phyloP scores from a whole-genome alignment of 345 rosid genomes.

The Barbarea vulgaris region DNA sequence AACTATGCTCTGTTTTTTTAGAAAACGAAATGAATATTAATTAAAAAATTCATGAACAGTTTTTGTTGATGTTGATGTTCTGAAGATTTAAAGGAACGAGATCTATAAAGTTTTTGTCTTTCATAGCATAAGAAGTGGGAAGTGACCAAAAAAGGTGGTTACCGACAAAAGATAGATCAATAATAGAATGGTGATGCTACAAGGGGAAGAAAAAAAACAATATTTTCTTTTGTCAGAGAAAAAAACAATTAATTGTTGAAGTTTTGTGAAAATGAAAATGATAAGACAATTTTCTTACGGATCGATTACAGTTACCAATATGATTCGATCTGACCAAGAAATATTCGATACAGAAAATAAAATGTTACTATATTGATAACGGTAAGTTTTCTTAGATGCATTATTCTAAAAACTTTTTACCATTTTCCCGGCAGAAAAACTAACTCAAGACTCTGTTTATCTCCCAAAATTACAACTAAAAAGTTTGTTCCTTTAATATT shows the following conservation, averaged over 20 bases:
- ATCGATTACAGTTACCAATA: background rate
- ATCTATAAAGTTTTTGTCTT: slow-evolving; percentile 34
- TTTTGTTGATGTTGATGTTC: slow-evolving; percentile 14
- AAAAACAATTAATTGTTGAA: background rate
- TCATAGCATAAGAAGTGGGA: slow-evolving; percentile 28
- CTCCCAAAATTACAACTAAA: background rate
- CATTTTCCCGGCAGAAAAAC: slow-evolving; percentile 16
- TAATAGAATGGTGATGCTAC: slow-evolving; percentile 27
- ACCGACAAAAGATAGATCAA: slow-evolving; percentile 40
- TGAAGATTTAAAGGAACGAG: slow-evolving; percentile 11
- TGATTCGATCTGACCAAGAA: background rate
- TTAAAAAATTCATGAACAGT: background rate
- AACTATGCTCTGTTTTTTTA: slow-evolving; percentile 9
- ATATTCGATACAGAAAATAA: background rate
- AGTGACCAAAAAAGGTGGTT: slow-evolving; percentile 31
- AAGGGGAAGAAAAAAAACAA: background rate
- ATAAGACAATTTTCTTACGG: background rate
- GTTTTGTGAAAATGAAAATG: background rate
- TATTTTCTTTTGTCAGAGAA: background rate
- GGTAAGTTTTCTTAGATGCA: background rate
- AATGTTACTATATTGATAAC: background rate
- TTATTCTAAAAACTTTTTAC: background rate
- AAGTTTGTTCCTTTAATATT: background rate
- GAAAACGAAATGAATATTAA: background rate
- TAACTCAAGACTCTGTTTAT: slow-evolving; percentile 10